Conservation (phyloP, 2,329 filamentous ascomycete species). For the Diaporthe ampelina region DNA sequence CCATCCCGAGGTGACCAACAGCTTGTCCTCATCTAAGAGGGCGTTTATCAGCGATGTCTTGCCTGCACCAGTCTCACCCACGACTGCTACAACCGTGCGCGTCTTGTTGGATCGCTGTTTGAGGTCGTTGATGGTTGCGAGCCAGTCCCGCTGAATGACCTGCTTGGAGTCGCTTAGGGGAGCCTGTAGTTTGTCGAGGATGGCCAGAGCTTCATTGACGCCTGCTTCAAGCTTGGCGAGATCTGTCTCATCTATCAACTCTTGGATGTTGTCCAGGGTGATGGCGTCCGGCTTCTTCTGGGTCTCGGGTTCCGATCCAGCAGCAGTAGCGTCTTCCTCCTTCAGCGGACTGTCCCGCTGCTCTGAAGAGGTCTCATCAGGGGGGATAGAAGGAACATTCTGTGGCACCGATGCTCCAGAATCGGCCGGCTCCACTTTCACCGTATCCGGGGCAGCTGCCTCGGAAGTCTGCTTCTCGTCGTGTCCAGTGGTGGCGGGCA, state of each 20-base stretch:
- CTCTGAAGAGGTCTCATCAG: neutral
- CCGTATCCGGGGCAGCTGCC: neutral
- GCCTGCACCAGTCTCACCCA: conserved; percentile 73
- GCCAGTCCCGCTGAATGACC: conserved; percentile 45
- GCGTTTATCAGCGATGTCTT: conserved; percentile 76
- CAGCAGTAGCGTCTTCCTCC: neutral
- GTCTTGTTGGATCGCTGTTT: conserved; percentile 53
- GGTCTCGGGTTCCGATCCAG: neutral
- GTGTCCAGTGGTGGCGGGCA: neutral
- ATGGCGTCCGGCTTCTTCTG: neutral
- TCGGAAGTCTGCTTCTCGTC: neutral
- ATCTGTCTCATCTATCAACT: neutral
- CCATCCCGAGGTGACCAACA: conserved; percentile 63
- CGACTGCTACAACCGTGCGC: conserved; percentile 67
- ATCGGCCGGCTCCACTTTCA: conserved; percentile 12
- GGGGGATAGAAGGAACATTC: neutral
- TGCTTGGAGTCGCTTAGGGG: conserved; percentile 38
- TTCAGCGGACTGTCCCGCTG: neutral
- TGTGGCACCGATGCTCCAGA: neutral
- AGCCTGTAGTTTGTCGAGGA: conserved; percentile 21
- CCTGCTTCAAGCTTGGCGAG: conserved; percentile 18
- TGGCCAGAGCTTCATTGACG: neutral
- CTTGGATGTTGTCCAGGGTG: conserved; percentile 11
- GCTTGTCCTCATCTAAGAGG: conserved; percentile 71
- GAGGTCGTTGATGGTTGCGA: conserved; percentile 54